Conservation (phyloP, 805 yeast genomes). For the Kuraishia hungarica region DNA sequence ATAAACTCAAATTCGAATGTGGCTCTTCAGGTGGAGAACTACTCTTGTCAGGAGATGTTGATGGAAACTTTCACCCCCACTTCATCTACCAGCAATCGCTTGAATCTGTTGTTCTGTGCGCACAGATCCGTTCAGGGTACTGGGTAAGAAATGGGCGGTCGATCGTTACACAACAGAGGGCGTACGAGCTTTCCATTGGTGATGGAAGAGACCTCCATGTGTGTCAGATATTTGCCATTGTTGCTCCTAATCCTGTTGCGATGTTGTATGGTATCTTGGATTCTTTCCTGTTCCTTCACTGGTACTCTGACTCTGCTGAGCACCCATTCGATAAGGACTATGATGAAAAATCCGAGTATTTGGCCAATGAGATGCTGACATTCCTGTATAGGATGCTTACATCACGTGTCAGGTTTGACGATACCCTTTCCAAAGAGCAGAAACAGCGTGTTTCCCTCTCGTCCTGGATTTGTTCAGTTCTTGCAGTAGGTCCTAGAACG, state of each 20-base stretch:
- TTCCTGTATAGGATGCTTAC: constrained; percentile 37
- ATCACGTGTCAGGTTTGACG: constrained; percentile 22
- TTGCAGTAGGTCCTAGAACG: constrained; percentile 44
- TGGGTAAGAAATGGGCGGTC: constrained; percentile 71
- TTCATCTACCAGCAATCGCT: constrained; percentile 48
- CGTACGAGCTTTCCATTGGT: constrained; percentile 33
- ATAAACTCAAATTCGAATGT: constrained; percentile 6
- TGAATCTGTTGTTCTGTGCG: constrained; percentile 49
- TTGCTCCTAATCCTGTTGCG: constrained; percentile 25
- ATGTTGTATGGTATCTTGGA: constrained; percentile 31
- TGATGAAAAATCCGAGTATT: constrained; percentile 37
- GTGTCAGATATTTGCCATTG: constrained; percentile 32
- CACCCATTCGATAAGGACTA: constrained; percentile 28
- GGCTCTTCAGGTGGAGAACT: background rate
- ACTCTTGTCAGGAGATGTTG: no score
- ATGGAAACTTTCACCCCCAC: constrained; percentile 26
- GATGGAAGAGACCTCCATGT: constrained; percentile 36
- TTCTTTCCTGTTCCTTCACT: constrained; percentile 49
- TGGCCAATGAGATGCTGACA: constrained; percentile 32
- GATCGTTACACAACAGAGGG: constrained; percentile 39
- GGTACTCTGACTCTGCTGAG: constrained; percentile 31
- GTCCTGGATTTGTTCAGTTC: constrained; percentile 36
- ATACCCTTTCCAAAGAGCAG: constrained; percentile 16
- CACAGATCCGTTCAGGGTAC: constrained; percentile 55
- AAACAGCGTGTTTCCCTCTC: constrained; percentile 19